These are phyloP conservation scores for Clonostachys byssicola DNA, from an alignment of 2,329 filamentous ascomycete species.

Conservation along the genomic window DNA sequence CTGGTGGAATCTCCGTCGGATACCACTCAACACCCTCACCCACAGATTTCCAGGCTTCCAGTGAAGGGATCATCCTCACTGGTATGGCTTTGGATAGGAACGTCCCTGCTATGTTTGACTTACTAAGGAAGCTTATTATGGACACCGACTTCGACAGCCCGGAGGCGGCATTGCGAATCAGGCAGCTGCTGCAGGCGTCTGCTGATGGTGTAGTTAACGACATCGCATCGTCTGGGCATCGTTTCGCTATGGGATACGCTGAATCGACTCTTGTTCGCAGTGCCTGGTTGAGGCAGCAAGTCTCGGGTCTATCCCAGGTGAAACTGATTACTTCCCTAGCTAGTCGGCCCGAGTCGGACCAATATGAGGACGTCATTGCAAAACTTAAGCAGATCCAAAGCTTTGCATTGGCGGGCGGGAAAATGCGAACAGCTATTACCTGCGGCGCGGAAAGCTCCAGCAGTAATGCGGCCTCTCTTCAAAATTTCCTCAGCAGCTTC, in stretches of 20 bases:
- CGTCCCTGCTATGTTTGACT: conserved; percentile 83
- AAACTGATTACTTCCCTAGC: conserved; percentile 79
- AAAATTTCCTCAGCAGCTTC: conserved; percentile 62
- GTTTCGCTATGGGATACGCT: conserved; percentile 79
- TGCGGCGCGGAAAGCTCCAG: conserved; percentile 72
- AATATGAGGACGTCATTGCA: conserved; percentile 68
- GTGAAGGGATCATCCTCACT: conserved; percentile 78
- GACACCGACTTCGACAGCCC: conserved; percentile 89
- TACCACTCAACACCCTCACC: conserved; percentile 82
- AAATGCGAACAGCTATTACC: conserved; percentile 77
- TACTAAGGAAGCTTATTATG: conserved; percentile 73
- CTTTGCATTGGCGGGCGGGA: conserved; percentile 66
- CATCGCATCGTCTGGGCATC: conserved; percentile 86
- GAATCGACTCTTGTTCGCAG: conserved; percentile 73
- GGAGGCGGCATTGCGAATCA: conserved; percentile 75
- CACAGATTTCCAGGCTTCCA: conserved; percentile 62
- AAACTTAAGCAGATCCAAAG: conserved; percentile 85
- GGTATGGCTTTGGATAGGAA: conserved; percentile 90
- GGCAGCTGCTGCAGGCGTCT: conserved; percentile 80
- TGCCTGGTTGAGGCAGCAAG: conserved; percentile 74
- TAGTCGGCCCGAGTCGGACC: conserved; percentile 63
- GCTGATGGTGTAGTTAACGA: conserved; percentile 88
- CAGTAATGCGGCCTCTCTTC: conserved; percentile 67
- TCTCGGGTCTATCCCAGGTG: conserved; percentile 86
- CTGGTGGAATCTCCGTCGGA: conserved; percentile 80